phyloP scores from a whole-genome alignment of 345 rosid genomes.

The Gossypium thurberi region DNA sequence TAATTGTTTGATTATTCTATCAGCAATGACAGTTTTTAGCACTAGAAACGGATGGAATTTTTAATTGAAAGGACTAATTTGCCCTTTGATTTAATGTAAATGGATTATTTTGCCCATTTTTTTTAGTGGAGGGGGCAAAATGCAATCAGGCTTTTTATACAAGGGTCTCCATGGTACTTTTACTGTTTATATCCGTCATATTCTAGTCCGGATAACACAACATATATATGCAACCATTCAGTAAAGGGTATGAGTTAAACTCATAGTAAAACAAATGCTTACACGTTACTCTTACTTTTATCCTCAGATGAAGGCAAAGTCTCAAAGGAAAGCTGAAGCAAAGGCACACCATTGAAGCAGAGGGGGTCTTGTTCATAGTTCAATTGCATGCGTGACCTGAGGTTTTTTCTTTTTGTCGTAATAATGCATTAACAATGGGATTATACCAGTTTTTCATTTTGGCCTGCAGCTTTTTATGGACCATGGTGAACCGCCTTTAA shows the following conservation, averaged over 20 bases:
- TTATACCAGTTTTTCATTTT: constrained; percentile 8
- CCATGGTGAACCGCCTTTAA: not conserved
- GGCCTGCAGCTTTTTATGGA: constrained; percentile 18
- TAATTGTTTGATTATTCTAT: too few species aligned
- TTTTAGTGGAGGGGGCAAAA: not conserved
- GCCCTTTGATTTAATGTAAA: too few species aligned
- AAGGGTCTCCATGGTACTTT: too few species aligned
- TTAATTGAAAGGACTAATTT: too few species aligned
- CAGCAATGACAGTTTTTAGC: too few species aligned
- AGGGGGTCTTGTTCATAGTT: constrained; percentile 6
- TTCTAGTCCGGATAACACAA: not conserved
- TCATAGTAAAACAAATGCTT: not conserved
- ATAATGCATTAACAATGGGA: constrained; percentile 22
- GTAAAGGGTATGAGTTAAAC: too few species aligned
- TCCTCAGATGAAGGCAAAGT: constrained; percentile 47
- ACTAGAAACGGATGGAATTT: too few species aligned
- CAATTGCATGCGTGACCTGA: not conserved
- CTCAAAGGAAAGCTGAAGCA: constrained; percentile 51
- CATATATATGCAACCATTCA: not conserved
- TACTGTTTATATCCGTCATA: too few species aligned
- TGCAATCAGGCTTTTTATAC: too few species aligned
- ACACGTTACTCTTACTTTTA: not conserved
- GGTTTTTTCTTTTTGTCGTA: constrained; percentile 13
- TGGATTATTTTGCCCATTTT: too few species aligned
- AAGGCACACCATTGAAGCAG: constrained; percentile 45